Evolutionary conservation across 768 basidiomycete species (phyloP), one percentile per base, ranked within the genome.

Genomic region (Xerocomellus amylosporus): DNA sequence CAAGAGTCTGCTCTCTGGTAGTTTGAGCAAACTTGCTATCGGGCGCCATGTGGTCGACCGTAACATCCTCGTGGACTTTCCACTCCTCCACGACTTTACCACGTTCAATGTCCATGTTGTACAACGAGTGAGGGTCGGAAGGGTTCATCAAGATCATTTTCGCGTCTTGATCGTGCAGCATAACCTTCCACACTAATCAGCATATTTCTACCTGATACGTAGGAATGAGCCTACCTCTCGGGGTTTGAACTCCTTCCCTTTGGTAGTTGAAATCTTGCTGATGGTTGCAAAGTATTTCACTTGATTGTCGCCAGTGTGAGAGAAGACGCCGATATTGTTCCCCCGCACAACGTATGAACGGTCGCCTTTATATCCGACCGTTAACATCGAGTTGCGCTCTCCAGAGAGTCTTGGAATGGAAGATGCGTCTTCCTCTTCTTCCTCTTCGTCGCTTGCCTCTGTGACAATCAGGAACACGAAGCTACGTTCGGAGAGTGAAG

Each of bases 41-140:
- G 5, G 97, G 95, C 2, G 95, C 84, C 68, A 98, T 90, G 66
- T 96, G 87, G 70, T 88, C 81, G 59, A 99, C 90, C 15, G 79
- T 76, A 59, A 98, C 77, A 65, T 88, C 79, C 34, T 98, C 93
- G 67, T 94, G 87, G n/a, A 99, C 86, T 68, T 93, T 96, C 94
- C 93, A 98, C 70, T 99, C 97, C 68, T 99, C 97, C 20, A 98
- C 93, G 28, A 99, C 86, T 73, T 97, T 96, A 40, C 93, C 97
- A 24, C 86, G 85, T 71, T 96, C 89, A 57, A 99, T 82, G 73
- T 99, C 97, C 81, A 98, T 85, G 59, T 79, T 85, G 74, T 85
- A 97, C 40, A 99, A 74, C 0, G 93, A 86, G 63, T 92, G 84
- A 4, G 88, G 85, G 37, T 93, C 84, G 37, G 73, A 69, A 4